Conservation (phyloP, 1,284 basidiomycete genomes). For the Ustilago tritici region DNA sequence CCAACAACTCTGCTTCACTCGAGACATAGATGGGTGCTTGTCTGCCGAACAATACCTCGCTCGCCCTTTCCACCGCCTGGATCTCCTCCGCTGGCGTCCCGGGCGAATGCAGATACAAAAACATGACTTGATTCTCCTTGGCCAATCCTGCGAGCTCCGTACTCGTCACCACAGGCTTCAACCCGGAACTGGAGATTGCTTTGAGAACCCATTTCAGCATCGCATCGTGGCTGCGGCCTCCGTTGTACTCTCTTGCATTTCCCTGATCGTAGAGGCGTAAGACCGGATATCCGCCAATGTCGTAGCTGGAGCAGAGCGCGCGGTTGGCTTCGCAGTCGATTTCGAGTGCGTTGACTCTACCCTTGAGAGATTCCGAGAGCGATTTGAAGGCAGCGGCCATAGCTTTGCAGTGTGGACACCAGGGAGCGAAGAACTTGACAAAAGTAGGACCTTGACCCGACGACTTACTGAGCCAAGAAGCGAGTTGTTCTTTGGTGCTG, state of each 20-base stretch:
- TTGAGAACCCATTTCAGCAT: conserved; percentile 65
- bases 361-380: conserved; percentile 54
- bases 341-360: conserved; percentile 63
- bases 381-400: conserved; percentile 62
- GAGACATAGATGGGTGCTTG: conserved; percentile 50
- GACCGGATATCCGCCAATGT: conserved; percentile 57
- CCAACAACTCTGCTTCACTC: conserved; percentile 49
- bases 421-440: conserved; percentile 68
- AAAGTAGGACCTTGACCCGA: conserved; percentile 60
- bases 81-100: conserved; percentile 37
- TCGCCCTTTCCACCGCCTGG: conserved; percentile 34
- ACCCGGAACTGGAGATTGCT: conserved; percentile 45
- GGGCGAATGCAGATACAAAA: conserved; percentile 59
- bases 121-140: conserved; percentile 57
- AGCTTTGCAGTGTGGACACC: conserved; percentile 68
- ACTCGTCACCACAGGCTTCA: conserved; percentile 39
- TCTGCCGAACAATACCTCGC: conserved; percentile 26
- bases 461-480: conserved; percentile 51
- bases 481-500: conserved; percentile 46
- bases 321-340: conserved; percentile 63
- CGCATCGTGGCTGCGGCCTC: conserved; percentile 55
- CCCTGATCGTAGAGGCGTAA: conserved; percentile 63
- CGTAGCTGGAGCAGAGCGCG: conserved; percentile 51
- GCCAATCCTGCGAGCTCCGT: conserved; percentile 34
- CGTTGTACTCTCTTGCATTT: conserved; percentile 53